Evolutionary conservation across 768 basidiomycete genomes (phyloP), one percentile per base, ranked within the genome.

Genomic region (Boletus tylopilopsis): DNA sequence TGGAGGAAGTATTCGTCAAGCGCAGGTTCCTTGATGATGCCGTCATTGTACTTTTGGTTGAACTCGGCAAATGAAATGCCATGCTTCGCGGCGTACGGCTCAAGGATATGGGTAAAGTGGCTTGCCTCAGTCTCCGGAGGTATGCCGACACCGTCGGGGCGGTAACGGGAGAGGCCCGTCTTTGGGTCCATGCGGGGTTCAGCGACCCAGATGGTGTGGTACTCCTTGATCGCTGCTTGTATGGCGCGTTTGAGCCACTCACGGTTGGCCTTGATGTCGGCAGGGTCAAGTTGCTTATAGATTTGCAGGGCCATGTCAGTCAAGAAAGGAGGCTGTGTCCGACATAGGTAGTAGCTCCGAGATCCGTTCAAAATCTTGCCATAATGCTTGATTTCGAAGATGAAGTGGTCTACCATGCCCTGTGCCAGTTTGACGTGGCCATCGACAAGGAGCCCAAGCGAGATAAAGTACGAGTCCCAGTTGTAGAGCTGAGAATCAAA

Each of bases 301-400:
- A 97, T 95, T 67, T 98, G 96, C 33, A 98, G 77, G 0, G 94
- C 93, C 86, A 99, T 93, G 68, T 99, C 95, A 38, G 95, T 98
- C 40, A 98, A 78, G 87, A 99, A 99, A 2, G 95, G 95, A 25
- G 95, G 95, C 66, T 99, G 95, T 12, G 93, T 89, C 54, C 95
- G 87, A 67, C 89, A 90, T 49, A 99, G 82, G 68, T 99, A 99
- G 79, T 85, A 87, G 65, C 89, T 90, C 60, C 95, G 87, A 69
- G 87, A 94, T 54, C 95, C 95, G 67, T 99, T 99, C 57, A 98
- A 73, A 61, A 94, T 94, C 72, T 95, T 94, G 74, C 90, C 89
- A 65, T 96, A 96, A 70, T 96, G 90, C 73, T 85, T 92, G 76
- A 99, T 96, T 76, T 98, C 93, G 66, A 98, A 99, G 64, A 96